Evolutionary conservation across 129 eudicot species (phyloP).

Genomic region (Helichrysum umbraculigerum): DNA sequence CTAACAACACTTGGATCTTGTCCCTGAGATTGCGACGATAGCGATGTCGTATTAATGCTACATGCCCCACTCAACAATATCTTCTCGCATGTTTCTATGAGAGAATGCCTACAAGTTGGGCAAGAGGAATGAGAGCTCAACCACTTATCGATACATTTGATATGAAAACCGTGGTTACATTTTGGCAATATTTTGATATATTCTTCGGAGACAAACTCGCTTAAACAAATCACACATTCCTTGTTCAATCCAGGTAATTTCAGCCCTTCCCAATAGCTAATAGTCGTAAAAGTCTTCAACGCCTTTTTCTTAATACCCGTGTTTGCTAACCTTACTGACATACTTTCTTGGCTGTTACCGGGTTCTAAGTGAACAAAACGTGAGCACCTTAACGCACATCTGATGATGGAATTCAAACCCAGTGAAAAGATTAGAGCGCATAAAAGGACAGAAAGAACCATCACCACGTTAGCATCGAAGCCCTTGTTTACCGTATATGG

Average conservation of each 20-base stretch:
- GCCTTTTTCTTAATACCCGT: conserved; percentile 70
- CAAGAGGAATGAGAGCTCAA: conserved; percentile 73
- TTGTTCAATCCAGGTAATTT: conserved; percentile 62
- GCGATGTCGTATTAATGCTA: conserved; percentile 10
- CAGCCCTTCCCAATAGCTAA: conserved; percentile 48
- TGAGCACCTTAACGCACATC: conserved; percentile 67
- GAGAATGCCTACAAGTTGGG: conserved; percentile 84
- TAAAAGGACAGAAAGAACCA: conserved; percentile 75
- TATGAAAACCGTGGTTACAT: conserved; percentile 82
- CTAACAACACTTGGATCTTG: conserved; percentile 14
- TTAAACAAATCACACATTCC: conserved; percentile 72
- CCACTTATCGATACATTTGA: conserved; percentile 76
- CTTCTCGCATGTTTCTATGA: conserved; percentile 64
- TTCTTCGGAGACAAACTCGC: conserved; percentile 57
- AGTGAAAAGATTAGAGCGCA: conserved; percentile 80
- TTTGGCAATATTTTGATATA: conserved; percentile 60
- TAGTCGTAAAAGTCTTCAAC: conserved; percentile 55
- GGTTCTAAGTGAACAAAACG: conserved; percentile 29
- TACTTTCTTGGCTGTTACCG: not conserved
- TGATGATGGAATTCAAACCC: conserved; percentile 60
- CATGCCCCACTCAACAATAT: conserved; percentile 32
- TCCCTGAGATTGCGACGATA: not conserved
- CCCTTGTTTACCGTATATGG: conserved; percentile 36
- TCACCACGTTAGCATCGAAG: conserved; percentile 74
- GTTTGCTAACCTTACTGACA: conserved; percentile 36